Base-by-base conservation (phyloP, 352 stramenopile species). In the Globisporangium emineosum region DNA sequence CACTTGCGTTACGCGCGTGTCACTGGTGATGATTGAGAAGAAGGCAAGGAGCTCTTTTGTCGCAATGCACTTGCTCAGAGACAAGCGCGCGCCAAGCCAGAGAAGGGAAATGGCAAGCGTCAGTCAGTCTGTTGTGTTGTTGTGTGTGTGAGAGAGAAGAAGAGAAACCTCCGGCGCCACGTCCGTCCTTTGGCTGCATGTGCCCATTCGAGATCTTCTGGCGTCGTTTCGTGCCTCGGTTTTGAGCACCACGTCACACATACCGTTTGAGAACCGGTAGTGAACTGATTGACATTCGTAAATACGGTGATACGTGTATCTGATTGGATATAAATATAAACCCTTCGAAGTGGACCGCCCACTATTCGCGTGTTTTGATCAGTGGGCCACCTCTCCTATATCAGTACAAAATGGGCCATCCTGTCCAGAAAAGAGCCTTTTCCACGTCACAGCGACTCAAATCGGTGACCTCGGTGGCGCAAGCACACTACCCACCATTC, bases 81-180 rank as follows among this genome's bases (percentile, higher is more conserved):
- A 27, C 45, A 52, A 15, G n/a, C 45, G n/a, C 10, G 45, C 45
- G 21, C 29, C 19, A 19, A 40, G 51, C 17, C 52, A 45, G 52
- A 45, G 52, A 58, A 43, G 19, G n/a, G n/a, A 45, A 58, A 58
- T 58, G 52, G 52, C 52, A 58, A 58, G 52, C 30, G 52, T 58
- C 30, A 58, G 29, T 58, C 30, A 13, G 19, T 30, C 8, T 19
- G 19, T n/a, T 29, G 21, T n/a, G 29, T n/a, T 57, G 51, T 13
- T 15, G 27, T 17, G 19, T 37, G 15, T 6, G 51, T 19, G 23
- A 12, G 51, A 43, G 51, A 42, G 27, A n/a, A n/a, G 33, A 40
- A 10, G 47, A 43, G 19, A 57, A 57, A 57, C 51, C 51, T 43
- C 52, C 52, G n/a, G 25, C 15, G 13, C 12, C 52, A n/a, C 29